Base-by-base conservation (phyloP, 2,329 filamentous ascomycete genomes). In the Botrytis pseudocinerea region DNA sequence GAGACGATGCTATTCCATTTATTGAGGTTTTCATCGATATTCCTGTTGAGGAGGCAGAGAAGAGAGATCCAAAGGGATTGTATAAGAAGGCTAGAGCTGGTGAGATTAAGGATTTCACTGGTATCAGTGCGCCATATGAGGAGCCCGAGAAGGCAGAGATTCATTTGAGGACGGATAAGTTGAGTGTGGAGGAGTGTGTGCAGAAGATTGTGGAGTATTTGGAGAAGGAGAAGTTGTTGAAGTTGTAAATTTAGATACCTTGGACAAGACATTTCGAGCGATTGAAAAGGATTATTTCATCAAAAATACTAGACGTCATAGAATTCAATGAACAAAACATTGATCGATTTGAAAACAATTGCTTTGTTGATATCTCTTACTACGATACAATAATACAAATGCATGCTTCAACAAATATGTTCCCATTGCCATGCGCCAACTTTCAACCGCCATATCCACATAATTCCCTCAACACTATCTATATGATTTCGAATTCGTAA, bases 51-150 rank as follows among this genome's bases (percentile, higher is more conserved):
- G 93, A 96, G 62, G 95, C 96, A 54, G 95, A 98, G 89, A 87
- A 95, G 88, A 90, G 96, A 76, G 96, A 99, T 81, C 96, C 96
- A 66, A 99, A 99, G 89, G 96, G 95, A 8, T 85, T 98, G 74
- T 99, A 99, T 85, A 97, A 97, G 88, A 97, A 97, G 89, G 96
- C 96, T 20, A 87, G 95, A 62, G 91, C 93, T 69, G 96, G 96
- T 62, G 90, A 97, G 83, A 98, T 98, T 84, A 96, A 97, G 84
- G 94, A 98, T 78, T 99, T 99, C 82, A 99, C 96, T 1, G 96
- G 96, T 72, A 94, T 98, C 80, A 95, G 92, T 77, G 94, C 95
- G 44, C 96, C 96, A 2, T 99, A 99, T 82, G 96, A 99, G 88
- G 93, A 90, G 75, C 96, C 96, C 8, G 85, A 91, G 82, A 90